Evolutionary conservation across 2,329 filamentous ascomycete species (phyloP).

Genomic region (Claviceps sp.): DNA sequence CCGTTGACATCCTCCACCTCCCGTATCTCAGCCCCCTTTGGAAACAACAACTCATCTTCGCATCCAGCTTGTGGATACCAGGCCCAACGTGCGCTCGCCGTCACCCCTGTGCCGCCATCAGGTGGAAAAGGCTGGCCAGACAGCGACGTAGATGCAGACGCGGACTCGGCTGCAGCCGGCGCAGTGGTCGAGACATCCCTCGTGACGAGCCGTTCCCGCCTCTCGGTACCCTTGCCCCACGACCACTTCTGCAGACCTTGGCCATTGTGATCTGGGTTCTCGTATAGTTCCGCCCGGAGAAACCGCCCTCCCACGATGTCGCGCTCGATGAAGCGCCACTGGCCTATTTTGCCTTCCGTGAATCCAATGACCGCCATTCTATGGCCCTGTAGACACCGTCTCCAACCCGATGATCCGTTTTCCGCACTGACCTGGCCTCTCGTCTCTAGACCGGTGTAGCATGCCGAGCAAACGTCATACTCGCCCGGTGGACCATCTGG

Average conservation of each 20-base stretch:
- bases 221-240: conserved; percentile 32
- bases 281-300: conserved; percentile 45
- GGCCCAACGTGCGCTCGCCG: conserved; percentile 55
- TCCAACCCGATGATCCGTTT: conserved; percentile 72
- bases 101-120: conserved; percentile 57
- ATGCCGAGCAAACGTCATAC: conserved; percentile 71
- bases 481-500: conserved; percentile 48
- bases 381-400: conserved; percentile 67
- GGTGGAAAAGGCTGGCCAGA: conserved; percentile 46
- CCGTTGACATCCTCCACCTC: conserved; percentile 82
- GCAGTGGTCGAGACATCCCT: conserved; percentile 34
- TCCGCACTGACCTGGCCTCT: conserved; percentile 54
- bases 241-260: conserved; percentile 34
- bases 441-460: conserved; percentile 56
- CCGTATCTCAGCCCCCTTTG: conserved; percentile 65
- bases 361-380: conserved; percentile 76
- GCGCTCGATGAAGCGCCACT: conserved; percentile 51
- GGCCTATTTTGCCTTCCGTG: conserved; percentile 51
- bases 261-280: conserved; percentile 18
- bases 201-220: conserved; percentile 34
- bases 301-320: conserved; percentile 68
- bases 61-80: conserved; percentile 58
- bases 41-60: conserved; percentile 71
- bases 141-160: not conserved
- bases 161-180: conserved; percentile 18